These are phyloP conservation scores for Ilyonectria sp. DNA, from an alignment of 2,329 filamentous ascomycete species.

Conservation along the genomic window DNA sequence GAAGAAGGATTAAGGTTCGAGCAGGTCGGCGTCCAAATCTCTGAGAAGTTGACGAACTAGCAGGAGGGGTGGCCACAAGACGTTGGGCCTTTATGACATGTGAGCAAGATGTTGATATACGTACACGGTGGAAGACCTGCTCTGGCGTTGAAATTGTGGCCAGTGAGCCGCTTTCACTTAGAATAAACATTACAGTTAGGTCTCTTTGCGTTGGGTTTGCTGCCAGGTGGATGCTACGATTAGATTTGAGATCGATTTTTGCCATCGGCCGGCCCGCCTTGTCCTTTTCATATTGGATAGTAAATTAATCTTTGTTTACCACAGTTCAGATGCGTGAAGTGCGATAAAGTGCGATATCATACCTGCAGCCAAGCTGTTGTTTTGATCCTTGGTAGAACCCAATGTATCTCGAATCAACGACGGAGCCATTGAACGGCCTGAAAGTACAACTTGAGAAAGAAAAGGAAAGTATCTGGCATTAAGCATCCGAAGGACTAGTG, in stretches of 20 bases:
- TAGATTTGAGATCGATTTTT: not conserved
- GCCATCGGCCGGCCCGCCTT: too few relatives aligned
- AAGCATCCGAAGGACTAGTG: too few relatives aligned
- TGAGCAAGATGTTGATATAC: not conserved
- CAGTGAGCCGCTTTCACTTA: not conserved
- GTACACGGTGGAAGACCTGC: not conserved
- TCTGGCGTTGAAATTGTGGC: not conserved
- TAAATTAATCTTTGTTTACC: too few relatives aligned
- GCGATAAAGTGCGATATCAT: too few relatives aligned
- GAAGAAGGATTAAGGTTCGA: slow-evolving; percentile 26
- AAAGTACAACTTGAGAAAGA: too few relatives aligned
- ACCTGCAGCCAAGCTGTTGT: too few relatives aligned
- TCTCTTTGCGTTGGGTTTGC: not conserved
- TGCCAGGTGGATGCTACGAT: not conserved
- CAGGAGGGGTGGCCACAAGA: not conserved
- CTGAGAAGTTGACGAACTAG: not conserved
- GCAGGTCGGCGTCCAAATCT: not conserved
- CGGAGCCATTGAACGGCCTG: too few relatives aligned
- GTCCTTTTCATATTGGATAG: too few relatives aligned
- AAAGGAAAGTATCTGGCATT: too few relatives aligned
- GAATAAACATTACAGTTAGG: not conserved
- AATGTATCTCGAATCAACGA: too few relatives aligned
- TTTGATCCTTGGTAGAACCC: too few relatives aligned
- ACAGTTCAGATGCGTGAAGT: too few relatives aligned
- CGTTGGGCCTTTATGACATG: not conserved